These are phyloP conservation scores for Patellifolia procumbens DNA, from an alignment of 179 eudicot species.

Conservation along the genomic window DNA sequence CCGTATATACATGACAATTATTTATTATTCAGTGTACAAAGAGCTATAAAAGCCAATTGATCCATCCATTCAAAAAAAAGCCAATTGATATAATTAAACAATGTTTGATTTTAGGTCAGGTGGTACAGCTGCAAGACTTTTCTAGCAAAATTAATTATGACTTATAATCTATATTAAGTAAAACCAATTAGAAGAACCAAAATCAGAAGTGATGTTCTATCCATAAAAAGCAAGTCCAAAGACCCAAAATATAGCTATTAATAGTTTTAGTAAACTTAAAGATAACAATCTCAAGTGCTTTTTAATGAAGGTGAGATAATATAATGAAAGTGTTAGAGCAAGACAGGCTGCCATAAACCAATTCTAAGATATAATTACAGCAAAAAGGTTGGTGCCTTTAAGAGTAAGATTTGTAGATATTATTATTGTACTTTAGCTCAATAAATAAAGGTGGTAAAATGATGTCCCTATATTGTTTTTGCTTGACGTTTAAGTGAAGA, in stretches of 20 bases:
- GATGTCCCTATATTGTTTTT: conserved; percentile 12
- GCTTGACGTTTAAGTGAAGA: conserved; percentile 18
- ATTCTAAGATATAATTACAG: not conserved
- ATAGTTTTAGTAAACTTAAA: not conserved
- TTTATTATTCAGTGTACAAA: too few relatives aligned
- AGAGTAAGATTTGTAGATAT: not conserved
- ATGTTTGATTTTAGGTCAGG: too few relatives aligned
- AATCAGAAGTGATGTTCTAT: too few relatives aligned
- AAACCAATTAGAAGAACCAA: too few relatives aligned
- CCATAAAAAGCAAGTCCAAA: not conserved
- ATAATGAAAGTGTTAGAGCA: not conserved
- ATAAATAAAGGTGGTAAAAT: conserved; percentile 8
- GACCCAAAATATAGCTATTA: not conserved
- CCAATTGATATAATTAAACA: too few relatives aligned
- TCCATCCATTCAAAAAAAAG: too few relatives aligned
- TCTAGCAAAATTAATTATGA: too few relatives aligned
- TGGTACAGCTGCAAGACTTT: too few relatives aligned
- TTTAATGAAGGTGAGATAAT: not conserved
- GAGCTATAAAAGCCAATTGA: too few relatives aligned
- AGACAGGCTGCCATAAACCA: not conserved
- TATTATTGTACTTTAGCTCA: not conserved
- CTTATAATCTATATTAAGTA: too few relatives aligned
- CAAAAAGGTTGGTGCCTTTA: not conserved
- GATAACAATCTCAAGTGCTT: not conserved
- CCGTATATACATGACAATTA: too few relatives aligned